phyloP scores from a whole-genome alignment of 805 yeast genomes.

The Hanseniaspora taiwanica region DNA sequence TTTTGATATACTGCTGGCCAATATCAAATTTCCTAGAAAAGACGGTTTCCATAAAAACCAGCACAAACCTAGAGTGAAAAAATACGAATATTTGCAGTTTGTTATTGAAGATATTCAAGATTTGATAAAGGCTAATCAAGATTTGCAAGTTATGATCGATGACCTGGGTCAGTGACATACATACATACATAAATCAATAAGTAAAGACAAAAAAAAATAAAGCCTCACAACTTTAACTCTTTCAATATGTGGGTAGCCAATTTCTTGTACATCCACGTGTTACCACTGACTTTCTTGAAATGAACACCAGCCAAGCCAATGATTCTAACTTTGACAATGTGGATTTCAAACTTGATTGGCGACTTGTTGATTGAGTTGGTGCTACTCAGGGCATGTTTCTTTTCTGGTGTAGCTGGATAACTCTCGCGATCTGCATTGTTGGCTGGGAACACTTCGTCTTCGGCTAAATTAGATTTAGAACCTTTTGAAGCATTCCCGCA shows the following conservation, averaged over 20 bases:
- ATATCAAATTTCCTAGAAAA: slow-evolving; percentile 13
- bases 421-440: no score
- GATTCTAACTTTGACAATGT: slow-evolving; percentile 82
- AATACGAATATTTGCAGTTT: slow-evolving; percentile 17
- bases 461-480: no score
- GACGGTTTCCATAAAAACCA: background rate
- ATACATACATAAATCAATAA: background rate
- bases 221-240: slow-evolving; percentile 47
- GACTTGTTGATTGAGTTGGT: slow-evolving; percentile 10
- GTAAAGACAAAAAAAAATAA: background rate
- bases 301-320: slow-evolving; percentile 88
- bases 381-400: slow-evolving; percentile 39
- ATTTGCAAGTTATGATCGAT: slow-evolving; percentile 8
- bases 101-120: slow-evolving; percentile 20
- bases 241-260: slow-evolving; percentile 74
- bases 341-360: slow-evolving; percentile 59
- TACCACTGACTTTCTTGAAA: slow-evolving; percentile 84
- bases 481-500: no score
- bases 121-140: slow-evolving; percentile 16
- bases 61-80: slow-evolving; percentile 19
- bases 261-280: slow-evolving; percentile 89
- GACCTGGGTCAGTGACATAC: background rate
- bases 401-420: no score
- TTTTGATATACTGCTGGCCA: slow-evolving; percentile 16
- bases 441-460: no score